phyloP scores from a whole-genome alignment of 2,329 filamentous ascomycete species.

The Purpureocillium takamizusanense region DNA sequence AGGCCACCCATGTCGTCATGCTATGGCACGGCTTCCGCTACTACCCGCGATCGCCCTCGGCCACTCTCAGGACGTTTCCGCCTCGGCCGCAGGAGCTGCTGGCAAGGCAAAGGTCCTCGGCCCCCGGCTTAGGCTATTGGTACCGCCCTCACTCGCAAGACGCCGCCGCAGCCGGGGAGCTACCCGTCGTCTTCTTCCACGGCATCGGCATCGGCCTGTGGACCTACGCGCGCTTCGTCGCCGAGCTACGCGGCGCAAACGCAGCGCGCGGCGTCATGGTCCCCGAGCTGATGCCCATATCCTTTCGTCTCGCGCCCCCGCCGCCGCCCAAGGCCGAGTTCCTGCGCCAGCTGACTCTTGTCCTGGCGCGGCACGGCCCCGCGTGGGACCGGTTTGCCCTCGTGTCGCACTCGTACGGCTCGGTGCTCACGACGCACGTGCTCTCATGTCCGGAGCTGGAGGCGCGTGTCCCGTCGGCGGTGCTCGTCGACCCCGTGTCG shows the following conservation, averaged over 20 bases:
- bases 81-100: slow-evolving; percentile 43
- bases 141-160: slow-evolving; percentile 44
- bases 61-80: slow-evolving; percentile 40
- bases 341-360: slow-evolving; percentile 42
- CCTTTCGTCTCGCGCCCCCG: slow-evolving; percentile 48
- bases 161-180: slow-evolving; percentile 21
- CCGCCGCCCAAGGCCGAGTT: slow-evolving; percentile 45
- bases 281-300: slow-evolving; percentile 57
- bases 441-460: slow-evolving; percentile 39
- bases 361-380: slow-evolving; percentile 49
- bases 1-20: slow-evolving; percentile 36
- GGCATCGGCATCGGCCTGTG: slow-evolving; percentile 62
- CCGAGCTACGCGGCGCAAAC: slow-evolving; percentile 29
- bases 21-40: slow-evolving; percentile 41
- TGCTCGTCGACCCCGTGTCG: slow-evolving; percentile 53
- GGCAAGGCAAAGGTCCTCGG: slow-evolving; percentile 35
- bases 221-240: slow-evolving; percentile 50
- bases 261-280: slow-evolving; percentile 41
- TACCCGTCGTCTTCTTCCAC: slow-evolving; percentile 60
- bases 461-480: slow-evolving; percentile 37
- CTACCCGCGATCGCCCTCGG: slow-evolving; percentile 27
- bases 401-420: slow-evolving; percentile 56
- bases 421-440: slow-evolving; percentile 53
- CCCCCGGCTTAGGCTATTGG: slow-evolving; percentile 52
- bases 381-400: slow-evolving; percentile 50